Base-by-base conservation (phyloP, 305 asterid genomes). In the Euphrasia arctica region DNA sequence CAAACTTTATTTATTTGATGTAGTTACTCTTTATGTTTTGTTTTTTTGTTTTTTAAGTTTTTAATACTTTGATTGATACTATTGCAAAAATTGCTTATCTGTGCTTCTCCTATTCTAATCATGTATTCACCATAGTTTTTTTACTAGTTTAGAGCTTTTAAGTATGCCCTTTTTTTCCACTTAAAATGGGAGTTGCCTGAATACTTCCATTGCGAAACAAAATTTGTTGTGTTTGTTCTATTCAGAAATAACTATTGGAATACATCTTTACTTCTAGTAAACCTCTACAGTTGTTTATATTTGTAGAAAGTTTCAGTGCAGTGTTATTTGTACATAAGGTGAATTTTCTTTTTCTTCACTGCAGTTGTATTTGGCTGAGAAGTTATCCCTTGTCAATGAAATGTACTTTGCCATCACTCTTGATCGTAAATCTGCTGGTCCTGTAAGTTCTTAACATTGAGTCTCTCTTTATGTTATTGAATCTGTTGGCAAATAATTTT, bases 371-470 rank as follows among this genome's bases (percentile, higher is more conserved):
- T 77, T 93, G 82, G 85, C 89, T 75, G 91, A 93, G 80, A 93
- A 88, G 78, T 64, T 93, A 63, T 82, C 95, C 48, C 85, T 94
- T 67, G 96, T 94, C 75, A 94, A 94, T 70, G 99, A 94, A 85
- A 94, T 94, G 99, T 94, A 94, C 82, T 94, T 94, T 47, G 96
- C 99, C 68, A 94, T 94, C 54, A 94, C 96, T 68, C 97, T 94
- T 62, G 99, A 94, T 63, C 97, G 96, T 64, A 75, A 62, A 75
- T 65, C 93, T 69, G 93, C 99, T 75, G 99, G 99, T 66, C 99
- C 99, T 58, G 99, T 93, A 86, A 84, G 99, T 83, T 69, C 67
- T 42, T 60, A 9, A 60, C 32, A 51, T 72, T 14, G 10, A 47
- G 8, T 28, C 52, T 45, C 49, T 52, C 27, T 34, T 74, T 29